Percentiles rank a stretch among this genome's conserved stretches.
These are phyloP conservation scores for Chenopodium suecicum DNA, from an alignment of 148 eudicot species.

Conservation along the genomic window DNA sequence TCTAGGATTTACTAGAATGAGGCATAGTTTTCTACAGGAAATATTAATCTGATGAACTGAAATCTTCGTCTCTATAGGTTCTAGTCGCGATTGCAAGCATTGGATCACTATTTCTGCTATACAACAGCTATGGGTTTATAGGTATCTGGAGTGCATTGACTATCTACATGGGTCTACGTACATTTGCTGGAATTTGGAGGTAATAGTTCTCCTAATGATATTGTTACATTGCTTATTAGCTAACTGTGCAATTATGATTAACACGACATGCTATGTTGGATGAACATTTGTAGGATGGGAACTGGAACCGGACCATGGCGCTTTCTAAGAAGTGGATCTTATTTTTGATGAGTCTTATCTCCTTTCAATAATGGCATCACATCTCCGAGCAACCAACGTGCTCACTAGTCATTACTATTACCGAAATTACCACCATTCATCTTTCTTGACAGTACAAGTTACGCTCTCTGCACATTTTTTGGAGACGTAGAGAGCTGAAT, in stretches of 20 bases:
- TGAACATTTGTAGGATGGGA: slow-evolving; percentile 60
- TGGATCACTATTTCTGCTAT: slow-evolving; percentile 54
- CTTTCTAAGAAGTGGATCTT: slow-evolving; percentile 43
- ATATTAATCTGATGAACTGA: not conserved
- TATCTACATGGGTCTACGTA: slow-evolving; percentile 78
- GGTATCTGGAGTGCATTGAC: slow-evolving; percentile 92
- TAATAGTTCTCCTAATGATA: slow-evolving; percentile 20
- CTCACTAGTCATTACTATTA: no score
- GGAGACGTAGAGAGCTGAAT: not conserved
- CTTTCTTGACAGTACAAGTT: not conserved
- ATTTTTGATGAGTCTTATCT: not conserved
- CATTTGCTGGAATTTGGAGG: slow-evolving; percentile 92
- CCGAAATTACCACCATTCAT: not conserved
- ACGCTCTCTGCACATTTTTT: not conserved
- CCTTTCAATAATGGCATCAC: not conserved
- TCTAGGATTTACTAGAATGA: not conserved
- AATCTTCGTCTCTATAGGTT: slow-evolving; percentile 40
- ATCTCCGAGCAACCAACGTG: no score
- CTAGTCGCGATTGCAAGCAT: slow-evolving; percentile 67
- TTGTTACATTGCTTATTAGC: not conserved
- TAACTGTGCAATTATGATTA: not conserved
- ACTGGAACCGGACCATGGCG: slow-evolving; percentile 92
- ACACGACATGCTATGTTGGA: not conserved
- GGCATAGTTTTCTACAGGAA: not conserved
- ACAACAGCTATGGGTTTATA: slow-evolving; percentile 59